Evolutionary conservation across 257 asterid species (phyloP).

Genomic region (Phtheirospermum japonicum): DNA sequence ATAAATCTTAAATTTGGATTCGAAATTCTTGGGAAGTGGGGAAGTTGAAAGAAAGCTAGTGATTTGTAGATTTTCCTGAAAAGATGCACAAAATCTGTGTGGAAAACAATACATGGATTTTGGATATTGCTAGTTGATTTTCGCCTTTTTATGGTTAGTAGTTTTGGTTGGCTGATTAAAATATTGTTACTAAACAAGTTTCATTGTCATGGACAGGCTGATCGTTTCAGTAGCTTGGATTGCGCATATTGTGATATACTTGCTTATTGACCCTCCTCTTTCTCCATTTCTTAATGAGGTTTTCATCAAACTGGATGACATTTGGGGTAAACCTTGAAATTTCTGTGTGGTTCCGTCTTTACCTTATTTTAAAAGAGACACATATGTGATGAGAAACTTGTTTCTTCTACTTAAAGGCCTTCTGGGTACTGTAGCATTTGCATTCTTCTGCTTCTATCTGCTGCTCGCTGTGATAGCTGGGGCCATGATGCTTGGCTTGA

Average conservation of each 20-base stretch:
- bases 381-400: constrained; percentile 19
- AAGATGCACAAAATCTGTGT: no score
- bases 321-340: constrained; percentile 67
- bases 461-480: constrained; percentile 96
- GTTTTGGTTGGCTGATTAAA: constrained; percentile 21
- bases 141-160: constrained; percentile 13
- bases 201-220: constrained; percentile 54
- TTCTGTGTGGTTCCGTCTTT: constrained; percentile 19
- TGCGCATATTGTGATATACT: constrained; percentile 86
- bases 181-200: constrained; percentile 5
- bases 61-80: no score
- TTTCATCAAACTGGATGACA: constrained; percentile 83
- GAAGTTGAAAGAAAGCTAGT: no score
- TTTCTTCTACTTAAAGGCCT: constrained; percentile 62
- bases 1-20: no score
- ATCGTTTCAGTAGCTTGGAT: constrained; percentile 94
- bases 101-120: no score
- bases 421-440: constrained; percentile 95
- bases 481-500: constrained; percentile 97
- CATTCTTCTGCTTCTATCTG: constrained; percentile 98
- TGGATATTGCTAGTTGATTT: no score
- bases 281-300: constrained; percentile 87
- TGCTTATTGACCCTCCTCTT: constrained; percentile 88
- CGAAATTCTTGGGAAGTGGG: no score
- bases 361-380: constrained; percentile 23